A percentile compares a stretch with the other conserved stretches of the same genome.
Conservation (phyloP, 495 filamentous ascomycete species). For the Pyronema domesticum region DNA sequence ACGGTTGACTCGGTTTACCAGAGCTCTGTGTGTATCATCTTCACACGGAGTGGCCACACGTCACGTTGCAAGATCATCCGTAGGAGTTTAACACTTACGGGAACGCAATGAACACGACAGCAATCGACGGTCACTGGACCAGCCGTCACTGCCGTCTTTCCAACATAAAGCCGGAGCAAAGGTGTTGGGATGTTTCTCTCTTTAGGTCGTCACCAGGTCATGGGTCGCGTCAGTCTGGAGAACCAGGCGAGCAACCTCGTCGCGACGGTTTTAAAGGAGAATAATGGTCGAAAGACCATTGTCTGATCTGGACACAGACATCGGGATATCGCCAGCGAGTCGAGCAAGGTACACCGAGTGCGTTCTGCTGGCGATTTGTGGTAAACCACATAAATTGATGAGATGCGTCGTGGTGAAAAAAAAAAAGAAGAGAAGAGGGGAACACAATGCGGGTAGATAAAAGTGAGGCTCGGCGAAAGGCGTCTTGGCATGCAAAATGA, state of each 20-base stretch:
- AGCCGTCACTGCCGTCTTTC: background rate
- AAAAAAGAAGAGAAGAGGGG: slow-evolving; percentile 25
- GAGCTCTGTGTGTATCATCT: slow-evolving; percentile 51
- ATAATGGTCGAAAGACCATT: slow-evolving; percentile 33
- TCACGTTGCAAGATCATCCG: slow-evolving; percentile 12
- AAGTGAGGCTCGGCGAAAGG: background rate
- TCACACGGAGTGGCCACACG: slow-evolving; percentile 5
- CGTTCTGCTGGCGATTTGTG: slow-evolving; percentile 65
- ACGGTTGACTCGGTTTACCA: slow-evolving; percentile 55
- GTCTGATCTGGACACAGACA: slow-evolving; percentile 66
- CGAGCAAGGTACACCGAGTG: slow-evolving; percentile 23
- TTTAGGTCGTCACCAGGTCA: slow-evolving; percentile 98
- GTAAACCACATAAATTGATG: slow-evolving; percentile 48
- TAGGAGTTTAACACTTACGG: slow-evolving; percentile 3
- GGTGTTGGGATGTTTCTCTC: slow-evolving; percentile 46
- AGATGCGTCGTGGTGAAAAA: slow-evolving; percentile 43
- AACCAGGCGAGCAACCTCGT: slow-evolving; percentile 59
- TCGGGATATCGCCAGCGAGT: slow-evolving; percentile 69
- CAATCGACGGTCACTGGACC: background rate
- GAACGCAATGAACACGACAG: background rate
- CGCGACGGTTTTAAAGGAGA: slow-evolving; percentile 98
- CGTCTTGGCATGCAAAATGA: background rate
- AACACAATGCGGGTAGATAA: slow-evolving; percentile 2
- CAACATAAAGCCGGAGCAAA: background rate
- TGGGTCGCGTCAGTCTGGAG: slow-evolving; percentile 47